Percentiles rank a stretch among this genome's conserved stretches.
phyloP scores from a whole-genome alignment of 2,329 filamentous ascomycete species.

The Lecanoromycetidae sp. region DNA sequence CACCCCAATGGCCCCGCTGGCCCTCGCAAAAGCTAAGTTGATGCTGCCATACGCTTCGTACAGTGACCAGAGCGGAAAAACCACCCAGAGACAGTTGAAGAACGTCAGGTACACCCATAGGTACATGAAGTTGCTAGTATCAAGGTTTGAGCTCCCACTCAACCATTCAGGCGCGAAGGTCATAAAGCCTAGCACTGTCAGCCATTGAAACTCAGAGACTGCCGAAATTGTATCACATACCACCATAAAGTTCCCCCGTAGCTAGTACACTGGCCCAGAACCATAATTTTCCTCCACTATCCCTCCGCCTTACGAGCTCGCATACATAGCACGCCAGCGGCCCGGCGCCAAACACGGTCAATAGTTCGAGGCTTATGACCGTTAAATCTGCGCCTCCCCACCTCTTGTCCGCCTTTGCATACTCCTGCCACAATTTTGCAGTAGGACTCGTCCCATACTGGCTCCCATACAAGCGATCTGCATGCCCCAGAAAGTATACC shows the following conservation, averaged over 20 bases:
- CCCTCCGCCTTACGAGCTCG: slow-evolving; percentile 30
- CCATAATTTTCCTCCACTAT: slow-evolving; percentile 33
- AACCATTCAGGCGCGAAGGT: slow-evolving; percentile 56
- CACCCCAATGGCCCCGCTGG: neutral
- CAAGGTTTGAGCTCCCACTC: slow-evolving; percentile 44
- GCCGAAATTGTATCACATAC: slow-evolving; percentile 22
- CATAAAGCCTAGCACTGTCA: slow-evolving; percentile 41
- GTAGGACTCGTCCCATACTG: slow-evolving; percentile 44
- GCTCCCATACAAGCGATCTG: slow-evolving; percentile 46
- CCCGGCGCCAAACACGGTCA: slow-evolving; percentile 49
- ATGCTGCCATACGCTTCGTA: slow-evolving; percentile 12
- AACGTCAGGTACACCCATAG: slow-evolving; percentile 50
- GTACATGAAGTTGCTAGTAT: slow-evolving; percentile 49
- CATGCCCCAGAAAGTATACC: slow-evolving; percentile 40
- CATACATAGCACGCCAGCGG: slow-evolving; percentile 48
- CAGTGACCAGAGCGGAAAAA: slow-evolving; percentile 14
- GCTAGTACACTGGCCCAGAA: slow-evolving; percentile 48
- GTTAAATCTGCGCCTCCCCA: slow-evolving; percentile 49
- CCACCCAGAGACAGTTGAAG: slow-evolving; percentile 54
- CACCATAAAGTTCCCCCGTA: slow-evolving; percentile 53
- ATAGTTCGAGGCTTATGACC: slow-evolving; percentile 46
- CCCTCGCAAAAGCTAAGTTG: slow-evolving; percentile 11
- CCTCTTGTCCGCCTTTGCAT: slow-evolving; percentile 50
- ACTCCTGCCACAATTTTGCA: slow-evolving; percentile 51
- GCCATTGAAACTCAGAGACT: neutral